Evolutionary conservation across 768 basidiomycete genomes (phyloP).

Genomic region (Trametes villosa): DNA sequence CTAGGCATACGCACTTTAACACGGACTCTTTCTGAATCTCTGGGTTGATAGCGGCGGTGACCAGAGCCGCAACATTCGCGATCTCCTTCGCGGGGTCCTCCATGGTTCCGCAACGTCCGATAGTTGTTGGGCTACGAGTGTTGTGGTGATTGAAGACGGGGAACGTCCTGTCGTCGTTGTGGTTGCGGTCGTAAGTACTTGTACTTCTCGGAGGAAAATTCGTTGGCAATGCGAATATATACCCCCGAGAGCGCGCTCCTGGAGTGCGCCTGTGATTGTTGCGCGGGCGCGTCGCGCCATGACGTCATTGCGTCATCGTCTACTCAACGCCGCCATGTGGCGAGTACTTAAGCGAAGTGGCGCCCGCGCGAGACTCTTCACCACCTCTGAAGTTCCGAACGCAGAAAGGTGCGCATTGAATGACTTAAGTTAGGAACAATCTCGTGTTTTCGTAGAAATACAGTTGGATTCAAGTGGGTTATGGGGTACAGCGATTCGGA

Average conservation of each 20-base stretch:
- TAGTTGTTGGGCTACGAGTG: not conserved
- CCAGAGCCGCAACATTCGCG: slow-evolving; percentile 42
- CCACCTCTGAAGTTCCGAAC: not conserved
- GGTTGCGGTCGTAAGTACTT: not conserved
- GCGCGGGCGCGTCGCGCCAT: not conserved
- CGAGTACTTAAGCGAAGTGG: not conserved
- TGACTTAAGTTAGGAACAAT: no score
- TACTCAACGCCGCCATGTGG: not conserved
- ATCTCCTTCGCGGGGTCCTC: slow-evolving; percentile 61
- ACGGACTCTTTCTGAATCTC: slow-evolving; percentile 53
- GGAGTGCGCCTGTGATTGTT: not conserved
- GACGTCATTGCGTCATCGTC: not conserved
- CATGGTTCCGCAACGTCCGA: slow-evolving; percentile 41
- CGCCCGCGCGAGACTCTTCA: not conserved
- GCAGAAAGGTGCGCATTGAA: not conserved
- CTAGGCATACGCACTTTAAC: slow-evolving; percentile 21
- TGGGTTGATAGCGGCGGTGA: slow-evolving; percentile 54
- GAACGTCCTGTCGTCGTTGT: not conserved
- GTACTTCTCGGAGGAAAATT: no score
- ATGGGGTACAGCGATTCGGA: no score
- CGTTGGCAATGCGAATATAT: not conserved
- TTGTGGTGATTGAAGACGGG: not conserved
- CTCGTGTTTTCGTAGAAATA: no score
- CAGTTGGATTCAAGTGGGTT: no score
- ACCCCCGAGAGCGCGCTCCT: not conserved